Conservation (phyloP, 2,329 filamentous ascomycete species). For the Calonectria pseudoturangicola region DNA sequence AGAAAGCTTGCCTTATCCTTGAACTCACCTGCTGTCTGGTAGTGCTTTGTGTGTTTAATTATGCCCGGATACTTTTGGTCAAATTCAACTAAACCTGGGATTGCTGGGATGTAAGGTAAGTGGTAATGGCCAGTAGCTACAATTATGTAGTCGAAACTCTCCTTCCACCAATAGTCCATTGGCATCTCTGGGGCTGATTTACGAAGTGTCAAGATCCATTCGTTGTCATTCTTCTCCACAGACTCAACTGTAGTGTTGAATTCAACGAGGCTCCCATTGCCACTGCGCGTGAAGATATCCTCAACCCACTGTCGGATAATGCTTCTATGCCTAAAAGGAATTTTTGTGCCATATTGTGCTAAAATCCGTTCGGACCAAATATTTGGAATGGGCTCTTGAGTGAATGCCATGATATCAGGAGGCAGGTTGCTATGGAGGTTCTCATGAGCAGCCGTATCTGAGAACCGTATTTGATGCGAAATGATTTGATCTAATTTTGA, state of each 20-base stretch:
- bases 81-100: neutral
- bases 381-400: slow-evolving; percentile 2
- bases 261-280: neutral
- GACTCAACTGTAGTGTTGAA: slow-evolving; percentile 9
- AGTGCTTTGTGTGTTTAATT: slow-evolving; percentile 23
- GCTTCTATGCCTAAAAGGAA: neutral
- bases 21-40: neutral
- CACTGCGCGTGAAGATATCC: neutral
- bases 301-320: neutral
- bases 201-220: neutral
- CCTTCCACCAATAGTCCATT: slow-evolving; percentile 7
- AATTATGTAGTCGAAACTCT: slow-evolving; percentile 9
- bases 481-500: neutral
- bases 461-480: neutral
- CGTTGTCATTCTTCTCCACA: neutral
- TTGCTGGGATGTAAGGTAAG: neutral
- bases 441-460: neutral
- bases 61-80: neutral
- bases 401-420: slow-evolving; percentile 1
- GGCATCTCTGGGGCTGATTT: neutral
- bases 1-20: neutral
- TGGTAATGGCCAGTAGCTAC: slow-evolving; percentile 18
- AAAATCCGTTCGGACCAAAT: neutral
- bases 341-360: neutral
- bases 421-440: slow-evolving; percentile 7